Evolutionary conservation across 1,284 basidiomycete species (phyloP).

Genomic region (Malassezia equina): DNA sequence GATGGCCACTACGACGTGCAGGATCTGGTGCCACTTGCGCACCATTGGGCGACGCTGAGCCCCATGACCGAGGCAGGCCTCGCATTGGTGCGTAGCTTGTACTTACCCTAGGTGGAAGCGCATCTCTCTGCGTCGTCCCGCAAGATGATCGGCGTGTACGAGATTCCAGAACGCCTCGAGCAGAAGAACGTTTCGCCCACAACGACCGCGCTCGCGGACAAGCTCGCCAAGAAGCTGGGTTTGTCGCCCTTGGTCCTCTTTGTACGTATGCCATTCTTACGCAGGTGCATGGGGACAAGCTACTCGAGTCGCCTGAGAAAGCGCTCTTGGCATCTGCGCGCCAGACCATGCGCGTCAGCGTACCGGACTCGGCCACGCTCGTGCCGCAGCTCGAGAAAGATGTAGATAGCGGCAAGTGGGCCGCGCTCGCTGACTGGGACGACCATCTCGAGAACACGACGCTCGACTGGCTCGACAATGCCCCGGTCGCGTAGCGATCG

Average conservation of each 20-base stretch:
- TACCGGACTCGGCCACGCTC: not conserved
- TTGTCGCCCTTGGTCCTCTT: not conserved
- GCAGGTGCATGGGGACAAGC: conserved; percentile 6
- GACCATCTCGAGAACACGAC: conserved; percentile 15
- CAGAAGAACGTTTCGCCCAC: not conserved
- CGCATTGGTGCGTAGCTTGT: conserved; percentile 11
- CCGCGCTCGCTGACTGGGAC: conserved; percentile 13
- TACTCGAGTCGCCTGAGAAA: not conserved
- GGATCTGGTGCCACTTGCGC: conserved; percentile 17
- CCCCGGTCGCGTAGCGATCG: not conserved
- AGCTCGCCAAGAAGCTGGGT: not conserved
- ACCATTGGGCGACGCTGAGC: conserved; percentile 16
- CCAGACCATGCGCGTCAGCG: not conserved
- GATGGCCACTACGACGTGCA: not conserved
- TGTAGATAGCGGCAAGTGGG: not conserved
- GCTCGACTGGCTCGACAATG: conserved; percentile 12
- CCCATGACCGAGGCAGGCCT: conserved; percentile 19
- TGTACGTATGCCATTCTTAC: not conserved
- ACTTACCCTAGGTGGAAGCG: conserved; percentile 4
- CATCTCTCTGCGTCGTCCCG: not conserved
- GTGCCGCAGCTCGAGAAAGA: not conserved
- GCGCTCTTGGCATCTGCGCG: not conserved
- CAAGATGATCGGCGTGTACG: conserved; percentile 15
- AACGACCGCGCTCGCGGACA: conserved; percentile 7
- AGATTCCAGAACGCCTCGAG: conserved; percentile 14